A percentile compares a stretch with the other conserved stretches of the same genome.
phyloP scores from a whole-genome alignment of 2,329 filamentous ascomycete genomes.

The Purpureocillium lavendulum region DNA sequence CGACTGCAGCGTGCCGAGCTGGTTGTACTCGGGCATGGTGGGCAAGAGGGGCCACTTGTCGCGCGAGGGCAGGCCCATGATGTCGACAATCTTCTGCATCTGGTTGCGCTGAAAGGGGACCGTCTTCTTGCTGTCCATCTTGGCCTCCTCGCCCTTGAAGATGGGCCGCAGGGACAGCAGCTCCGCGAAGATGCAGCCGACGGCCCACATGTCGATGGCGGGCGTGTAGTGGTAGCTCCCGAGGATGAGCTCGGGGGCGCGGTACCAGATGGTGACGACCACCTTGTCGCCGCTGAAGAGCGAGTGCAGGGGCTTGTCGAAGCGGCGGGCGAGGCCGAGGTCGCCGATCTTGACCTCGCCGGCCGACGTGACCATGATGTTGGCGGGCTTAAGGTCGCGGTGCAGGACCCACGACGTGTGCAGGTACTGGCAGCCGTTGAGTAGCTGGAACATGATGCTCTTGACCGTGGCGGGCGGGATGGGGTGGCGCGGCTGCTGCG shows the following conservation, averaged over 20 bases:
- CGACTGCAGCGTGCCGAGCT: conserved; percentile 51
- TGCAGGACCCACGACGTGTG: conserved; percentile 97
- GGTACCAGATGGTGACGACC: conserved; percentile 98
- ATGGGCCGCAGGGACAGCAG: conserved; percentile 84
- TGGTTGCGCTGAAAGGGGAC: conserved; percentile 97
- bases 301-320: conserved; percentile 87
- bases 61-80: conserved; percentile 83
- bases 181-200: conserved; percentile 97
- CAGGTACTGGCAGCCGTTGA: conserved; percentile 90
- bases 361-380: conserved; percentile 92
- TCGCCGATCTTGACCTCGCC: conserved; percentile 95
- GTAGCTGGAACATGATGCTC: conserved; percentile 89
- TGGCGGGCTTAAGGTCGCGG: conserved; percentile 92
- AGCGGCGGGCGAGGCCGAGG: conserved; percentile 81
- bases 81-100: conserved; percentile 98
- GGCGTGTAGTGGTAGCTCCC: conserved; percentile 95
- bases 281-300: conserved; percentile 95
- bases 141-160: conserved; percentile 97
- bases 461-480: conserved; percentile 86
- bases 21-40: conserved; percentile 78
- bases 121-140: conserved; percentile 97
- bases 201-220: conserved; percentile 93
- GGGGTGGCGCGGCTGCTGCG: conserved; percentile 75
- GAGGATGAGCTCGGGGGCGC: conserved; percentile 85
- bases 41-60: conserved; percentile 80